phyloP scores from a whole-genome alignment of 306 rosid species.

The Lathyrus aphaca region DNA sequence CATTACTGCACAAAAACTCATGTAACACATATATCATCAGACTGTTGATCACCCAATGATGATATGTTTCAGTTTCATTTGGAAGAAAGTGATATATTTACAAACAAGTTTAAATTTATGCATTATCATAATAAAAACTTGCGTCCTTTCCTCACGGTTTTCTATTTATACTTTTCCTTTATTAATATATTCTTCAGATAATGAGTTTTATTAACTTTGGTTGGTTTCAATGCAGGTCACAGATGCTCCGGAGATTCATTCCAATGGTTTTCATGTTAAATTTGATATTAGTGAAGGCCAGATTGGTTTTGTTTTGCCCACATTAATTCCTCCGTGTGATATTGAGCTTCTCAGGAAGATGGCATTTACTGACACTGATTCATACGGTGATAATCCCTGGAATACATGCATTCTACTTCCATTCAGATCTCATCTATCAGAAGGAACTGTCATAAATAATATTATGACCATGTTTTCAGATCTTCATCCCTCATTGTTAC shows the following conservation, averaged over 20 bases:
- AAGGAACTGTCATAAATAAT: slow-evolving; percentile 59
- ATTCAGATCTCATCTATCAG: slow-evolving; percentile 66
- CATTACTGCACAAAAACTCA: not conserved
- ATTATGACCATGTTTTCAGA: slow-evolving; percentile 80
- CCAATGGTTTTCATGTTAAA: slow-evolving; percentile 95
- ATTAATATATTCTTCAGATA: slow-evolving; percentile 10
- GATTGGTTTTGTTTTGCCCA: slow-evolving; percentile 95
- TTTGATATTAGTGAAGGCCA: slow-evolving; percentile 94
- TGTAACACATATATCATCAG: not conserved
- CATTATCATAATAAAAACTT: not conserved
- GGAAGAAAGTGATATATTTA: not conserved
- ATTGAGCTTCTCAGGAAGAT: slow-evolving; percentile 61
- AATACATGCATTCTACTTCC: slow-evolving; percentile 96
- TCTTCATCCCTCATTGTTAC: slow-evolving; percentile 91
- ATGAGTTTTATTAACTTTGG: slow-evolving; percentile 31
- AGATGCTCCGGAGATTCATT: slow-evolving; percentile 97
- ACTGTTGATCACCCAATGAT: not conserved
- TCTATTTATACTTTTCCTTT: not conserved
- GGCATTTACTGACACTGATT: slow-evolving; percentile 55
- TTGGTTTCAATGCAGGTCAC: slow-evolving; percentile 67
- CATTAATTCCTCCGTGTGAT: slow-evolving; percentile 73
- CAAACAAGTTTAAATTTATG: not conserved
- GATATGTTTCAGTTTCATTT: not conserved
- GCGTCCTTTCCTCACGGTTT: not conserved
- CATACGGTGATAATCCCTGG: slow-evolving; percentile 55